Conservation (phyloP, 345 rosid species). For the Acer campestre region DNA sequence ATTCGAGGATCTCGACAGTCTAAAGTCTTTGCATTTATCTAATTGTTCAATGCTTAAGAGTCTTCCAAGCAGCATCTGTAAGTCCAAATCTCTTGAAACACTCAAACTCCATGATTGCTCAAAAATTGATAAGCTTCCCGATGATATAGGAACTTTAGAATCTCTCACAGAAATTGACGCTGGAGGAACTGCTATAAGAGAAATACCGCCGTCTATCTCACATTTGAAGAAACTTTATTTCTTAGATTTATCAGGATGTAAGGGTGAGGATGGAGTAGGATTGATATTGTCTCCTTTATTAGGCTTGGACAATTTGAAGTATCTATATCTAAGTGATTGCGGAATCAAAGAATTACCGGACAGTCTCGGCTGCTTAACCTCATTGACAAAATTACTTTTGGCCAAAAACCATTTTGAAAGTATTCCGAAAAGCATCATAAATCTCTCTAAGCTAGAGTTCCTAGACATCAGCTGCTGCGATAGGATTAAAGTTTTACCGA, state of each 20-base stretch:
- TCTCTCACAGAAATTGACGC: too few relatives aligned
- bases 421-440: neutral
- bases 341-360: neutral
- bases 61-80: too few relatives aligned
- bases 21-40: too few relatives aligned
- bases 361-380: neutral
- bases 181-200: slow-evolving; percentile 13
- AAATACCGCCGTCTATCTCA: neutral
- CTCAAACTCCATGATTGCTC: too few relatives aligned
- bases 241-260: neutral
- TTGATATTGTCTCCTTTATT: slow-evolving; percentile 9
- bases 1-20: too few relatives aligned
- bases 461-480: neutral
- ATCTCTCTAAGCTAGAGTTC: neutral
- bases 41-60: too few relatives aligned
- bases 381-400: neutral
- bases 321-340: neutral
- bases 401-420: neutral
- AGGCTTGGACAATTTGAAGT: neutral
- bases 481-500: neutral
- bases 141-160: too few relatives aligned
- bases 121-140: too few relatives aligned
- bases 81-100: too few relatives aligned
- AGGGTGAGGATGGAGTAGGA: neutral
- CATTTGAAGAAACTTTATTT: too few relatives aligned